Evolutionary conservation across 2,329 filamentous ascomycete species (phyloP).

Genomic region (Colletotrichum acutatum): DNA sequence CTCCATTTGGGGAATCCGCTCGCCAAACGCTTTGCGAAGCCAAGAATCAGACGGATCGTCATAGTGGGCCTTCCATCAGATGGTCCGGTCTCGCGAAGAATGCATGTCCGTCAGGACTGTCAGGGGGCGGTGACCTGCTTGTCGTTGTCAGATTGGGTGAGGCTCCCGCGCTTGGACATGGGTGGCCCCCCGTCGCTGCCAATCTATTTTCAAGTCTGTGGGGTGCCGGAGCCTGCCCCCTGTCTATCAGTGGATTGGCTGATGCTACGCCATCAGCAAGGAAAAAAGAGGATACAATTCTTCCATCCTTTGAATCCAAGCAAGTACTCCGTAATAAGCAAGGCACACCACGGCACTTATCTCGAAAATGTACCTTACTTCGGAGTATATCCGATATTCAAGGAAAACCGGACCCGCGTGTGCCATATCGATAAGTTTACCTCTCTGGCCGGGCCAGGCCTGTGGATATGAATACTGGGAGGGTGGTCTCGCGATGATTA

Average conservation of each 20-base stretch:
- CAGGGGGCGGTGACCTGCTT: not conserved
- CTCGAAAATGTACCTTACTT: not conserved
- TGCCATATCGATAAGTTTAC: not conserved
- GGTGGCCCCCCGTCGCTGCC: slow-evolving; percentile 7
- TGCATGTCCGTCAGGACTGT: not conserved
- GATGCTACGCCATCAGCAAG: not conserved
- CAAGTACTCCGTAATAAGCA: not conserved
- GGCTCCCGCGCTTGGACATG: slow-evolving; percentile 1
- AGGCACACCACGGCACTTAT: not conserved
- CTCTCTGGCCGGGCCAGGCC: not conserved
- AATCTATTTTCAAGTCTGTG: slow-evolving; percentile 22
- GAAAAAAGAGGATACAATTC: not conserved
- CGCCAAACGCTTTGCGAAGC: slow-evolving; percentile 14
- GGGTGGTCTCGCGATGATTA: not conserved
- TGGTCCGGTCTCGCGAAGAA: slow-evolving; percentile 1
- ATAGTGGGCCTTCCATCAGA: slow-evolving; percentile 11
- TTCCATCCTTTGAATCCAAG: not conserved
- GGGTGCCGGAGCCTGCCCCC: slow-evolving; percentile 5
- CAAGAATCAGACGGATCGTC: slow-evolving; percentile 24
- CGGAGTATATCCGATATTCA: not conserved
- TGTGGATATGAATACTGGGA: not conserved
- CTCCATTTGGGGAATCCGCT: slow-evolving; percentile 3
- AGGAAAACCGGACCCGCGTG: not conserved
- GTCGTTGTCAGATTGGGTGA: slow-evolving; percentile 11
- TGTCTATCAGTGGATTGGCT: slow-evolving; percentile 16